Percentiles rank a stretch among this genome's conserved stretches.
Evolutionary conservation across 1,139 yeast species (phyloP).

Genomic region (Ogataea hybrid): DNA sequence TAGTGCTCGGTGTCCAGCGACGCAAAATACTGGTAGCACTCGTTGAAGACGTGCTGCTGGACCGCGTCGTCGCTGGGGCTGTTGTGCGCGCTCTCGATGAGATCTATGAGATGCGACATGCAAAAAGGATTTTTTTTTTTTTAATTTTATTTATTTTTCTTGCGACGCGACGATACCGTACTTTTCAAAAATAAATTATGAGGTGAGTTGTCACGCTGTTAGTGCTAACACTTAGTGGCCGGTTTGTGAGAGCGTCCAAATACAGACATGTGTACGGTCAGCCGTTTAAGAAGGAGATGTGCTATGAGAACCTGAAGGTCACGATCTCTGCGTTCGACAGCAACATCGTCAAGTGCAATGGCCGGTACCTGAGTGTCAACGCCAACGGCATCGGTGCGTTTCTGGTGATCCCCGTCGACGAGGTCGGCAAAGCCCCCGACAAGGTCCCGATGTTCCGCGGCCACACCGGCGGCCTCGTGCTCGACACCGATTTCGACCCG

Average conservation of each 20-base stretch:
- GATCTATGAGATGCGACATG: slow-evolving; percentile 6
- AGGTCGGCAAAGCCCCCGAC: slow-evolving; percentile 94
- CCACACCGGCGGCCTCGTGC: slow-evolving; percentile 91
- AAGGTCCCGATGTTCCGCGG: slow-evolving; percentile 92
- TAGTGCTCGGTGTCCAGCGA: slow-evolving; percentile 37
- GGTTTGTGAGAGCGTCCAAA: slow-evolving; percentile 94
- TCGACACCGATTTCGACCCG: slow-evolving; percentile 94
- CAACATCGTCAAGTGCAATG: slow-evolving; percentile 79
- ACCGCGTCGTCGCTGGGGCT: slow-evolving; percentile 29
- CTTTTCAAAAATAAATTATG: slow-evolving; percentile 3
- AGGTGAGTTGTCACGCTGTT: slow-evolving; percentile 6
- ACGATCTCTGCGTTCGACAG: slow-evolving; percentile 97
- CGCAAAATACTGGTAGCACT: slow-evolving; percentile 25
- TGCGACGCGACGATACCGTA: slow-evolving; percentile 6
- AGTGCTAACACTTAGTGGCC: slow-evolving; percentile 51
- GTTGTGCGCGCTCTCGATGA: slow-evolving; percentile 30
- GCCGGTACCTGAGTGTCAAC: slow-evolving; percentile 80
- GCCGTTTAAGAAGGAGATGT: slow-evolving; percentile 79
- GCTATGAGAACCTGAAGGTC: slow-evolving; percentile 81
- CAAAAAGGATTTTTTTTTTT: too few species aligned
- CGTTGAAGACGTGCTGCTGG: slow-evolving; percentile 33
- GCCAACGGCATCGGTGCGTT: slow-evolving; percentile 97
- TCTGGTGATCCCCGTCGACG: slow-evolving; percentile 82
- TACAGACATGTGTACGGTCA: slow-evolving; percentile 97
- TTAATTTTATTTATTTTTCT: not conserved